A percentile compares a stretch with the other conserved stretches of the same genome.
Evolutionary conservation across 2,329 filamentous ascomycete species (phyloP).

Genomic region (Alternaria rosae): DNA sequence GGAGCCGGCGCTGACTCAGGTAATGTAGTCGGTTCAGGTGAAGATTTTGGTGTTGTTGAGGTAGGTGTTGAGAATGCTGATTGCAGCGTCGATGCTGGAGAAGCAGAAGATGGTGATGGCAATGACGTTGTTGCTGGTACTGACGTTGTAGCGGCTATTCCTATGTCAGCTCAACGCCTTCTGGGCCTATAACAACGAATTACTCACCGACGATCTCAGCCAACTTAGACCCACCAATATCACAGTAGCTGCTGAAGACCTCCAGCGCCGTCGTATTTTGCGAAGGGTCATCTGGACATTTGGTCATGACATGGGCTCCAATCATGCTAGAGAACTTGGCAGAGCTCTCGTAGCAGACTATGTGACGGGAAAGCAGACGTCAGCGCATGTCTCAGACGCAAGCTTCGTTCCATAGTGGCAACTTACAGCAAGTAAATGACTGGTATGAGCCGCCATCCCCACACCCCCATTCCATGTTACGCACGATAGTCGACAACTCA

Average conservation of each 20-base stretch:
- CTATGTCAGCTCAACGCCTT: background rate
- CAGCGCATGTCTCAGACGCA: background rate
- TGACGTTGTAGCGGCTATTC: background rate
- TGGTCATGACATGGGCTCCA: background rate
- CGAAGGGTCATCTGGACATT: background rate
- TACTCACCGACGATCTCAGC: background rate
- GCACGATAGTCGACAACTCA: background rate
- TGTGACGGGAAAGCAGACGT: background rate
- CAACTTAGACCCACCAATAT: background rate
- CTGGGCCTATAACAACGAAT: background rate
- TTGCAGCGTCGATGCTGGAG: background rate
- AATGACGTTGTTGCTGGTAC: background rate
- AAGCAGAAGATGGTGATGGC: background rate
- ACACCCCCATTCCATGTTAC: background rate
- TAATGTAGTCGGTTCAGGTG: background rate
- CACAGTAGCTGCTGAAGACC: background rate
- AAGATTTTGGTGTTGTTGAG: background rate
- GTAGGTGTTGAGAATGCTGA: background rate
- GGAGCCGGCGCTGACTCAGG: background rate
- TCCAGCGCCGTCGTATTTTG: background rate
- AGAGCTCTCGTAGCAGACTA: constrained; percentile 6
- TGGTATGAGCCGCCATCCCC: background rate
- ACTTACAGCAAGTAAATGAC: constrained; percentile 3
- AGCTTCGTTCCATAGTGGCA: background rate
- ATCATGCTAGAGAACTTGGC: constrained; percentile 8